Conservation (phyloP, 164 flowering plant species). For the Malania oleifera region DNA sequence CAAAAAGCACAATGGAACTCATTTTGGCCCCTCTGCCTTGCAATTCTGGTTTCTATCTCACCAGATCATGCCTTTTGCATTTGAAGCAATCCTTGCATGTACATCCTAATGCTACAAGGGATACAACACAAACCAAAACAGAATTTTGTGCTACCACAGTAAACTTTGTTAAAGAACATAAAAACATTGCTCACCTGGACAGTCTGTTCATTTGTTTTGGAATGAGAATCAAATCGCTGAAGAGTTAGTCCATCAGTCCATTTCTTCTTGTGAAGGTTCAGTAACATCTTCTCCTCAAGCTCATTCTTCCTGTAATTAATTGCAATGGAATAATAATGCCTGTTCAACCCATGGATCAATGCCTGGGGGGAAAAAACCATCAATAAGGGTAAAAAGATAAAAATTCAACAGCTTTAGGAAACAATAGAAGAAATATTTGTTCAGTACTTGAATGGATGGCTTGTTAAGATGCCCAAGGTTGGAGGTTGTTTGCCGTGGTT, state of each 20-base stretch:
- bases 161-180: neutral
- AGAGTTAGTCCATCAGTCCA: slow-evolving; percentile 95
- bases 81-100: no score
- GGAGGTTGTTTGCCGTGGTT: slow-evolving; percentile 94
- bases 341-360: slow-evolving; percentile 86
- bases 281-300: slow-evolving; percentile 80
- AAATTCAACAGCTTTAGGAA: neutral
- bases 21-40: no score
- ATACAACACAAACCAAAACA: neutral
- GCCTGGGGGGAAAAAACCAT: slow-evolving; percentile 42
- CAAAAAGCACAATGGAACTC: no score
- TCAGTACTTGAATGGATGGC: slow-evolving; percentile 63
- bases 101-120: no score
- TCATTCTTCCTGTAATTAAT: slow-evolving; percentile 96
- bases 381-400: neutral
- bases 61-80: no score
- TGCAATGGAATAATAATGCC: slow-evolving; percentile 96
- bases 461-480: slow-evolving; percentile 85
- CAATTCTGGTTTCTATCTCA: no score
- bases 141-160: neutral
- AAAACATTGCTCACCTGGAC: slow-evolving; percentile 55
- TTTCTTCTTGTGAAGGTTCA: slow-evolving; percentile 94
- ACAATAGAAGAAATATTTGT: neutral
- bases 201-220: slow-evolving; percentile 74
- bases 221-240: slow-evolving; percentile 58